Evolutionary conservation across 225 moss, liverwort and hornwort genomes (phyloP), one percentile per base, ranked within the genome.

Genomic region (Asterella californica): DNA sequence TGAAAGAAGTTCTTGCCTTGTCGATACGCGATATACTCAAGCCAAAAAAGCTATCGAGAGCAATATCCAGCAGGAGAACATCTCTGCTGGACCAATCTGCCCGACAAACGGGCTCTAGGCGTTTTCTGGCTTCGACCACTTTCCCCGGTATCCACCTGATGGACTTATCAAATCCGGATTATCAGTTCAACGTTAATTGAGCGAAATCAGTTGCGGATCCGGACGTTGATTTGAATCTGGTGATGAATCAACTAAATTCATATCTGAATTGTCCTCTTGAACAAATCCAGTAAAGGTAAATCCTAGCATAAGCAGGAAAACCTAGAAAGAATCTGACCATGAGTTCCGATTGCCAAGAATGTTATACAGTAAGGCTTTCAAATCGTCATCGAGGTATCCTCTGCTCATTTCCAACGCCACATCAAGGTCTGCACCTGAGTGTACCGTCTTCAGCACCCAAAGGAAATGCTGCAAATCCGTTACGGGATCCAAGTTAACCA

Each of bases 371-470:
- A 45, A 73, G 32, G 48, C 63, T 53, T 83, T 83, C 45, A 83
- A 79, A 36, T 83, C 83, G 53, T 83, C 79, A 76, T 83, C 74
- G 34, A 83, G 45, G 65, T 79, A 83, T 6, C 55, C 49, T 79
- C 80, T 83, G 75, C 83, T 83, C 83, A 83, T 79, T 32, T 80
- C 80, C 45, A 80, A 27, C n/a, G 72, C 72, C 65, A 82, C 82
- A 72, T 82, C 82, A 60, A 82, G 76, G 46, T 82, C 78, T 54
- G 82, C 82, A 33, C 82, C 82, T 48, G 82, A 82, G 47, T 78
- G 82, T n/a, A 82, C 82, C 18, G 82, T 82, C 78, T 82, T 82
- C 82, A 82, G 77, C 66, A 82, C 77, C 82, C 82, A 82, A 29
- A 82, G 42, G 57, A 82, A 82, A 60, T 82, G 82, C 82, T 82